Percentiles rank a stretch among this genome's conserved stretches.
Evolutionary conservation across 1,284 basidiomycete genomes (phyloP).

Genomic region (Rhodotorula glutinis): DNA sequence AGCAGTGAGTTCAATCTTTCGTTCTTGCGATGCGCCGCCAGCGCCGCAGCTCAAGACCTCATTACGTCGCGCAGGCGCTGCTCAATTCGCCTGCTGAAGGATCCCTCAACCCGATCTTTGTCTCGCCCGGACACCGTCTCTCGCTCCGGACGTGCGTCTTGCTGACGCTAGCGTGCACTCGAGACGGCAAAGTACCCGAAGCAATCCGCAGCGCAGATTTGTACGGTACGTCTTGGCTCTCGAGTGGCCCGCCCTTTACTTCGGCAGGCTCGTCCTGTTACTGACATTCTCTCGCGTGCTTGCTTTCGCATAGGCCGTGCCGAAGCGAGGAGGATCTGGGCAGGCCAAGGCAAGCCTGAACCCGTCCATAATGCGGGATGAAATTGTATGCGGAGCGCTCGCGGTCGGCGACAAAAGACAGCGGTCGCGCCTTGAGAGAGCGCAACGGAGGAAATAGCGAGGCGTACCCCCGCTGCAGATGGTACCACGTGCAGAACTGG

Average conservation of each 20-base stretch:
- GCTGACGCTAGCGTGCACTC: constrained; percentile 39
- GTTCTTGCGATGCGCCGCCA: too few species aligned
- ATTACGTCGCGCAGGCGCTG: constrained; percentile 34
- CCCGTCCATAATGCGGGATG: not conserved
- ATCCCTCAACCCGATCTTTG: constrained; percentile 43
- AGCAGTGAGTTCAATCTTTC: too few species aligned
- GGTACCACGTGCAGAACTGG: too few species aligned
- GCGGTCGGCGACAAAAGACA: too few species aligned
- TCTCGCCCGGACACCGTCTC: constrained; percentile 45
- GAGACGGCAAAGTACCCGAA: constrained; percentile 42
- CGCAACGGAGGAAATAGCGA: too few species aligned
- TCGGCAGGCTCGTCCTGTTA: too few species aligned
- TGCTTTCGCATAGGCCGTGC: not conserved
- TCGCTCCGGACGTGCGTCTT: constrained; percentile 39
- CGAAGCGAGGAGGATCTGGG: not conserved
- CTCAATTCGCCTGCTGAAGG: constrained; percentile 27
- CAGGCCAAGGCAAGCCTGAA: not conserved
- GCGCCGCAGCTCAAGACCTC: not conserved
- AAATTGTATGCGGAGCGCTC: too few species aligned
- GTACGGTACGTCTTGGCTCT: constrained; percentile 27
- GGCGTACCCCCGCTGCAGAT: too few species aligned
- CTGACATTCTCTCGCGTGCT: too few species aligned
- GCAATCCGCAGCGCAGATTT: constrained; percentile 44
- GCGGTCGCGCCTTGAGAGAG: too few species aligned
- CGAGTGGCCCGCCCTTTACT: too few species aligned